A percentile compares a stretch with the other conserved stretches of the same genome.
These are phyloP conservation scores for Colletotrichum siamense DNA, from an alignment of 2,329 filamentous ascomycete genomes.

Conservation along the genomic window DNA sequence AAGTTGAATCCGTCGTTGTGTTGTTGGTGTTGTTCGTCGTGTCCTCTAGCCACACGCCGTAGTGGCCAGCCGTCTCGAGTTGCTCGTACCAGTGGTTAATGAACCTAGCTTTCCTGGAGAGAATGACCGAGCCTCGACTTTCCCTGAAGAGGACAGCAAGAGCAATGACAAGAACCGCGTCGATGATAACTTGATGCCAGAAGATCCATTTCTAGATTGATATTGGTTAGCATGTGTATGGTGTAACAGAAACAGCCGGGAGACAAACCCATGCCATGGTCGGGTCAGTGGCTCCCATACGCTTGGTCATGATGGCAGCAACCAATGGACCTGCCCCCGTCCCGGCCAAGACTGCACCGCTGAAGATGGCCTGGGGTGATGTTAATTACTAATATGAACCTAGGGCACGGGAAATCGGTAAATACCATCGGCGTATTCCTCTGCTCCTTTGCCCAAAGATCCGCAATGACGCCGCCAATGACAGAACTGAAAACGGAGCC, in stretches of 20 bases:
- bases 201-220: conserved; percentile 86
- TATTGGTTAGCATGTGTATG: neutral
- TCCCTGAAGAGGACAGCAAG: conserved; percentile 79
- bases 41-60: conserved; percentile 47
- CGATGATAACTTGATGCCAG: conserved; percentile 80
- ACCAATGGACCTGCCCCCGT: conserved; percentile 81
- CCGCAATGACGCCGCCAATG: conserved; percentile 89
- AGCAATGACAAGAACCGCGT: conserved; percentile 65
- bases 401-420: neutral
- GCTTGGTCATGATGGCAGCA: conserved; percentile 70
- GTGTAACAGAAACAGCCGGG: neutral
- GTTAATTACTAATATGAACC: neutral
- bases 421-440: conserved; percentile 82
- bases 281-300: conserved; percentile 46
- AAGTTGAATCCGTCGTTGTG: neutral
- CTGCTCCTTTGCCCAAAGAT: conserved; percentile 79
- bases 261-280: conserved; percentile 28
- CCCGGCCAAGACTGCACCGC: conserved; percentile 77
- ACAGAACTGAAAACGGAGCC: conserved; percentile 84
- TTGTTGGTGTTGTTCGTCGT: conserved; percentile 7
- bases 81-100: conserved; percentile 82
- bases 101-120: conserved; percentile 74
- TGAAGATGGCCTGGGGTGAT: conserved; percentile 67
- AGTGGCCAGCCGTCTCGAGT: conserved; percentile 69
- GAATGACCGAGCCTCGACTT: conserved; percentile 79